Evolutionary conservation across 441 rosid species (phyloP), one percentile per base, ranked within the genome.

Genomic region (Populus trichocarpa): DNA sequence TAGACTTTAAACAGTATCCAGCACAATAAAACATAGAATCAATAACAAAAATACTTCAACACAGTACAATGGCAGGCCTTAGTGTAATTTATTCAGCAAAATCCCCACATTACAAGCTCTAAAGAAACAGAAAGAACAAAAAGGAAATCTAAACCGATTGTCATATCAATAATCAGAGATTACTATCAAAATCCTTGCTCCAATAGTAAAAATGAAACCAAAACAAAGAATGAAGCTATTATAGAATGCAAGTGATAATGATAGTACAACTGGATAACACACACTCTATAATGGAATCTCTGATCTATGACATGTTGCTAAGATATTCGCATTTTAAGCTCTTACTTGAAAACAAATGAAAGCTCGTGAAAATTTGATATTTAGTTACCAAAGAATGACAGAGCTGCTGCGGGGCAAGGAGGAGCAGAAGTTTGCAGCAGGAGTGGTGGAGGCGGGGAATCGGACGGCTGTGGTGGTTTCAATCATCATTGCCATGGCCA

Each of bases 401-500:
- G 36, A 69, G 80, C 84, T 87, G 93, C 94, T 89, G 91, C 96
- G 82, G 30, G 85, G 83, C 59, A 87, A 86, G 81, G 90, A 85
- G 46, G 89, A 85, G 81, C 81, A 82, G 84, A 89, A 81, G 72
- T 81, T 86, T 11, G 84, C 78, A 71, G 83, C 89, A 53, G 61
- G 61, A 53, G 61, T 53, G 8, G 61, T 53, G 61, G 3, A 6
- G 84, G 91, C 81, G 73, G 85, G 73, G 69, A 90, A 86, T 79
- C 93, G 95, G 13, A 86, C 87, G 80, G 94, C 92, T 89, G 89
- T 79, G 79, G 90, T 84, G 70, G 93, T 85, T 75, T 90, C 96
- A 73, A 86, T 89, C 93, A 86, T 91, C 85, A 79, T 75, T 88
- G 76, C 70, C 80, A 74, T 73, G 61, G 22, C 61, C 61, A 53